Evolutionary conservation across 2,329 filamentous ascomycete species (phyloP), one percentile per base, ranked within the genome.

Genomic region (Cercospora zeae-maydis): DNA sequence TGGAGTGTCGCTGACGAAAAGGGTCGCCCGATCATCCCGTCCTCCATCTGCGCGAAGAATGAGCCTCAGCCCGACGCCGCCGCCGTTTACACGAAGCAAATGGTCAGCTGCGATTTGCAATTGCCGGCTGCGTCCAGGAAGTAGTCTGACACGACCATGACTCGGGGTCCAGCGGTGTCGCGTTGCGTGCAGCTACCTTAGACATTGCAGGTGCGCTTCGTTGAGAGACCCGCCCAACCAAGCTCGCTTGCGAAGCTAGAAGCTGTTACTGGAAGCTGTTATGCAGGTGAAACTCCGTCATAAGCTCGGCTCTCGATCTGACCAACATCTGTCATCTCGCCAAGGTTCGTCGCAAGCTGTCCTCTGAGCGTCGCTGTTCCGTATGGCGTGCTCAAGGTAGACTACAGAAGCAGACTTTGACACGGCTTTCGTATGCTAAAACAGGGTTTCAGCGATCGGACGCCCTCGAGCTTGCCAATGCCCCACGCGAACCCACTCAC

Each of bases 271-370:
- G 53, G 36, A 16, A 45, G 39, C 39, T 45, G 39, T 45, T 21
- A 45, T 45, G 39, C 16, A 37, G 45, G 30, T 37, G 55, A 58
- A 58, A 37, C 55, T 58, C 6, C 55, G n/a, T n/a, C 51, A n/a
- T 2, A 49, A 59, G 56, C 56, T 59, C 56, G 37, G 2, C 36
- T 58, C 55, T 13, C 37, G 47, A 13, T 24, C 30, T 33, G 13
- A 7, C n/a, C 10, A 58, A 34, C 7, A 27, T 45, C 13, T 33
- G 19, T 33, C 14, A 51, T 33, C 11, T 13, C 33, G 45, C 39
- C 37, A 31, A 59, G 39, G 16, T 16, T 30, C 56, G 42, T 58
- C 55, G 55, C 56, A 49, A 49, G 36, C 13, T 52, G 30, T 36
- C 30, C 16, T 33, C 37, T 19, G 37, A 31, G 14, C 42, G 19